A percentile compares a stretch with the other conserved stretches of the same genome.
Conservation (phyloP, 129 eudicot genomes). For the Centella asiatica region DNA sequence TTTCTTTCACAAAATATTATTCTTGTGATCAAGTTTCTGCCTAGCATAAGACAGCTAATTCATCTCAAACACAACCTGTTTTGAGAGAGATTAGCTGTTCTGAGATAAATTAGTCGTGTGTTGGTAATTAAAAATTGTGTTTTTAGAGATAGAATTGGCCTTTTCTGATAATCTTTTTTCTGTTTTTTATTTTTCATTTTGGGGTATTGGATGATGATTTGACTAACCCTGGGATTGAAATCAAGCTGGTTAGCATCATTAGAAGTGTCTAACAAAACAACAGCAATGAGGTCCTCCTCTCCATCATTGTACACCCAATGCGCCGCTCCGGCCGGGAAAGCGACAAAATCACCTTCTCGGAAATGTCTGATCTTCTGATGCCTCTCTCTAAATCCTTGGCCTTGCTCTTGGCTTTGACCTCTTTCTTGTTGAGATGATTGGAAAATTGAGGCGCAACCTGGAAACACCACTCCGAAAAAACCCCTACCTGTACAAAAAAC, state of each 20-base stretch:
- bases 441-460: constrained; percentile 70
- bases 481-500: constrained; percentile 41
- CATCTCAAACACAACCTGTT: not conserved
- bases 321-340: constrained; percentile 60
- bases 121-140: too few species aligned
- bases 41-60: not conserved
- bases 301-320: constrained; percentile 76
- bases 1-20: too few species aligned
- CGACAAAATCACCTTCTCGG: constrained; percentile 50
- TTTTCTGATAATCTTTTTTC: not conserved
- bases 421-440: constrained; percentile 45
- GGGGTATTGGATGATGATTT: too few species aligned
- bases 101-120: not conserved
- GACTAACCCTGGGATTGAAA: constrained; percentile 44
- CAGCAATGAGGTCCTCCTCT: constrained; percentile 34
- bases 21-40: too few species aligned
- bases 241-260: constrained; percentile 69
- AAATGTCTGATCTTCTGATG: constrained; percentile 68
- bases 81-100: too few species aligned
- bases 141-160: not conserved
- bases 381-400: constrained; percentile 36
- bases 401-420: not conserved
- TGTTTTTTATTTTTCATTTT: not conserved
- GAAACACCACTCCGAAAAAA: constrained; percentile 34
- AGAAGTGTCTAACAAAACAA: constrained; percentile 38